These are phyloP conservation scores for Pichia scutulata DNA, from an alignment of 805 yeast genomes.

Conservation along the genomic window DNA sequence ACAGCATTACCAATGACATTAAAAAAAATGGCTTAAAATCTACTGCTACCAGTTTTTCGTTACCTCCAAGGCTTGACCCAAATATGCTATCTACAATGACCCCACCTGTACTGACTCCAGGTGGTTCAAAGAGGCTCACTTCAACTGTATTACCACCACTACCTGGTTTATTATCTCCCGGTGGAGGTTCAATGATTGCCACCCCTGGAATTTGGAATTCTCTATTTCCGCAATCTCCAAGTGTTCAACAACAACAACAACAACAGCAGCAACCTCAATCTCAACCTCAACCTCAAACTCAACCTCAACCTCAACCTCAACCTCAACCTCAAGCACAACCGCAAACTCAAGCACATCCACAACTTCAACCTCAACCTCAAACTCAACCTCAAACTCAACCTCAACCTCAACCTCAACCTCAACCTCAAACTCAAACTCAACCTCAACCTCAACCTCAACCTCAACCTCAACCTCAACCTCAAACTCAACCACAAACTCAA, in stretches of 20 bases:
- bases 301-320: background rate
- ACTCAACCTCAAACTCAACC: too few relatives aligned
- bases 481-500: slow-evolving; percentile 1
- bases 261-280: slow-evolving; percentile 1
- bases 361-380: too few relatives aligned
- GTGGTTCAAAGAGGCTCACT: slow-evolving; percentile 36
- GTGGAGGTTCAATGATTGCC: slow-evolving; percentile 36
- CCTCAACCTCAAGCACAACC: slow-evolving; percentile 5
- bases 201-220: slow-evolving; percentile 51
- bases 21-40: background rate
- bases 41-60: background rate
- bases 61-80: background rate
- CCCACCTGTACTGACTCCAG: slow-evolving; percentile 47
- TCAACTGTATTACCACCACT: slow-evolving; percentile 40
- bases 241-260: slow-evolving; percentile 4
- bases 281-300: slow-evolving; percentile 1
- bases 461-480: too few relatives aligned
- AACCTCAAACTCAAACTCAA: background rate
- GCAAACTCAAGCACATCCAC: background rate
- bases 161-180: slow-evolving; percentile 37
- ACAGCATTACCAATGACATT: background rate
- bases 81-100: slow-evolving; percentile 17
- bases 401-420: too few relatives aligned
- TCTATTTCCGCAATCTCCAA: slow-evolving; percentile 29
- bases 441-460: too few relatives aligned